These are phyloP conservation scores for Colletotrichum simmondsii DNA, from an alignment of 2,329 filamentous ascomycete species.

Conservation along the genomic window DNA sequence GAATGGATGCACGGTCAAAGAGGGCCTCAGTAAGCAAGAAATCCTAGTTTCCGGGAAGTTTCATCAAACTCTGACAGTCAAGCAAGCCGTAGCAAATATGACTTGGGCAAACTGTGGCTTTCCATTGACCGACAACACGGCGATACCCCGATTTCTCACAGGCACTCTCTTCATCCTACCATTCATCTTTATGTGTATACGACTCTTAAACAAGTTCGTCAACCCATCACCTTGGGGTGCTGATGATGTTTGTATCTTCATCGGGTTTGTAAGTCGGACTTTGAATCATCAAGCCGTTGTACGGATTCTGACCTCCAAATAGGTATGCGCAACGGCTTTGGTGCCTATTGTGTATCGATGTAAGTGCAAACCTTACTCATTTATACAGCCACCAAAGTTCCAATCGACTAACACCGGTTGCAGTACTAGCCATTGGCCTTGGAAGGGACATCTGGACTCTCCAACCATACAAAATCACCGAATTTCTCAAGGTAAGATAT, in stretches of 20 bases:
- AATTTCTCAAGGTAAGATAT: conserved; percentile 5
- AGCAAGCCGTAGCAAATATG: neutral
- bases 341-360: neutral
- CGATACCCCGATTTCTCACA: neutral
- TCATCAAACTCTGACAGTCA: neutral
- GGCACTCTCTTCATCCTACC: conserved; percentile 3
- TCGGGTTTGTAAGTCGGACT: neutral
- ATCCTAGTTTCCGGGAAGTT: too few species aligned
- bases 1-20: neutral
- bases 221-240: conserved; percentile 2
- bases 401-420: too few species aligned
- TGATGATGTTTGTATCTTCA: neutral
- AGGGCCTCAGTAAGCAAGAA: neutral
- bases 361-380: neutral
- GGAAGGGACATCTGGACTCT: conserved; percentile 12
- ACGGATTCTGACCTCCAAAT: neutral
- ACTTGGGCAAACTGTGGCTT: conserved; percentile 11
- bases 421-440: conserved; percentile 1
- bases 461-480: conserved; percentile 1
- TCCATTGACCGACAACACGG: conserved; percentile 1
- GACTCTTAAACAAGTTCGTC: neutral
- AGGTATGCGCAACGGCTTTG: neutral
- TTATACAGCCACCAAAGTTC: neutral
- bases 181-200: neutral
- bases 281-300: neutral